Base-by-base conservation (phyloP, 2,329 filamentous ascomycete genomes). In the Fusarium sp. region DNA sequence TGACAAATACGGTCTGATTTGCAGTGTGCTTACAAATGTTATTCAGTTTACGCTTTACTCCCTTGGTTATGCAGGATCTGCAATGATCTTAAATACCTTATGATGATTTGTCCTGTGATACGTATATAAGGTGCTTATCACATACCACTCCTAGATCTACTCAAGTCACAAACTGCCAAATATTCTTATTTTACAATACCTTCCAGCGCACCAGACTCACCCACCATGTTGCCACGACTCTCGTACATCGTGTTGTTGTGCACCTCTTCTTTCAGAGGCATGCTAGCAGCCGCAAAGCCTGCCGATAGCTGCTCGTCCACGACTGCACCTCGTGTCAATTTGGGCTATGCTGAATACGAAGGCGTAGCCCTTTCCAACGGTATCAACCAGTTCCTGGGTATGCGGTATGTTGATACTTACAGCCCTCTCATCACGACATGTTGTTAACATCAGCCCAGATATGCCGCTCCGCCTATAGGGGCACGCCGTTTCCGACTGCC, bases 71-170 rank as follows among this genome's bases (percentile, higher is more conserved):
- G 22, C 5, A 47, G 24, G 24, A 47, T 28, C 44, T 28, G 17
- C 24, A 0, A 45, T 14, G 1, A 26, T 26, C 12, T 26, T 20
- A 6, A 28, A 20, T 20, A 9, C 5, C 44, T 0, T 1, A 5
- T 28, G 12, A 20, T 47, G 44, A 9, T 20, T 6, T 47, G 24
- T 47, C 1, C 18, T 47, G 18, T 20, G 5, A 28, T 47, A 47
- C 12, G 7, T n/a, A n/a, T 47, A 15, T 20, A 20, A 20, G 11
- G 17, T 14, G 17, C 2, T 14, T 18, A 13, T 13, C 17, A 20
- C 10, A 18, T 5, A 8, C 14, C 5, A 24, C 17, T 3, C 7
- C 5, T 9, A 13, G 5, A 1, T 45, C 24, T 20, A 47, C 18
- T 14, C 24, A 20, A 20, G 24, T 47, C 24, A 47, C 8, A 22